Percentiles rank a stretch among this genome's conserved stretches.
These are phyloP conservation scores for Fusarium sp. DNA, from an alignment of 2,329 filamentous ascomycete species.

Conservation along the genomic window DNA sequence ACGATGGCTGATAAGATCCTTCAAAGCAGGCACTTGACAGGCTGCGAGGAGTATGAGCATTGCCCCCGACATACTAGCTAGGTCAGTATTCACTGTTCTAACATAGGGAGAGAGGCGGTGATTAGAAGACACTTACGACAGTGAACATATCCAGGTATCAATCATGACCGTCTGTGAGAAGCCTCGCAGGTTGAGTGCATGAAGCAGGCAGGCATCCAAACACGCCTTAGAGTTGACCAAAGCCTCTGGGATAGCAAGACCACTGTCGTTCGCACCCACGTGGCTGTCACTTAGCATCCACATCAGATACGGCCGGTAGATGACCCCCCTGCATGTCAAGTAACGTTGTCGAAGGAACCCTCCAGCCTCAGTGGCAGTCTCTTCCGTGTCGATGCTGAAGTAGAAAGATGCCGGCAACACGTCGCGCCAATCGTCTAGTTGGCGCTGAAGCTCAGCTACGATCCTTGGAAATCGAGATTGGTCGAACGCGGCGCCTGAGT, in stretches of 20 bases:
- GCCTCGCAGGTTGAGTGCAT: conserved; percentile 60
- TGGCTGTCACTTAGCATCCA: conserved; percentile 58
- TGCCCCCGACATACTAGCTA: conserved; percentile 58
- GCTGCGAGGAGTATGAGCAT: conserved; percentile 63
- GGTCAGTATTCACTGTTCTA: neutral
- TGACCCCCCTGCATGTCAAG: conserved; percentile 63
- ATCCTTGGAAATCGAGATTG: conserved; percentile 59
- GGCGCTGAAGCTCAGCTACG: conserved; percentile 61
- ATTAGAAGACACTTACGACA: conserved; percentile 55
- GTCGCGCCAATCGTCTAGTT: conserved; percentile 62
- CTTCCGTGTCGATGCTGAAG: conserved; percentile 51
- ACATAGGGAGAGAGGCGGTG: rapidly evolving
- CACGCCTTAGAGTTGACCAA: conserved; percentile 58
- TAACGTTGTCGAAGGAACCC: conserved; percentile 64
- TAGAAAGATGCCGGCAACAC: conserved; percentile 57
- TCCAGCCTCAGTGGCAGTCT: conserved; percentile 54
- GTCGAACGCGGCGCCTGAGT: conserved; percentile 58
- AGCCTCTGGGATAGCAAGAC: conserved; percentile 48
- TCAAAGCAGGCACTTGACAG: conserved; percentile 53
- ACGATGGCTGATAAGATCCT: conserved; percentile 53
- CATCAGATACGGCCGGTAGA: conserved; percentile 64
- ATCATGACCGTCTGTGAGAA: conserved; percentile 64
- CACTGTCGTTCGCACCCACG: conserved; percentile 35
- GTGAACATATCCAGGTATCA: conserved; percentile 66
- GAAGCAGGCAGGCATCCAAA: conserved; percentile 60